Base-by-base conservation (phyloP, 495 filamentous ascomycete genomes). In the Penicillium malachiteum region DNA sequence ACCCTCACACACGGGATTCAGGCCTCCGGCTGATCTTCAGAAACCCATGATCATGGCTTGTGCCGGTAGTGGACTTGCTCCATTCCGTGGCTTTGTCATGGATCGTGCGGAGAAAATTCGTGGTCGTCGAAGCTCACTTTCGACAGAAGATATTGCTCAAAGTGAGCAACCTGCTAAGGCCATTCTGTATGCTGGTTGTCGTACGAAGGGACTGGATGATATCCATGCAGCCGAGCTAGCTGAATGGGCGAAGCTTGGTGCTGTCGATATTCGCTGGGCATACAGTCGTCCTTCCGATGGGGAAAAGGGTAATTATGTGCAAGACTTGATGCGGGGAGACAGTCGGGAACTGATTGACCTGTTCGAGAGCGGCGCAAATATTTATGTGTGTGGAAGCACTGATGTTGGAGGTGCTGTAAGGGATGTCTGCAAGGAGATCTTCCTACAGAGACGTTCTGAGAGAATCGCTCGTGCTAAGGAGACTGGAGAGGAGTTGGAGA, bases 81-180 rank as follows among this genome's bases (percentile, higher is more conserved):
- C 87, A 0, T 89, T 90, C 78, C 78, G 85, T 0, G 86, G 84
- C 6, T 90, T 90, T 63, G 56, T 88, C 10, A 81, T 89, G 66
- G 86, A 91, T 55, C 83, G 87, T 9, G 83, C 81, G 0, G 75
- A 75, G 34, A 78, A 78, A 61, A 72, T 84, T 18, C 73, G 70
- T 13, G 78, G 76, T 0, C 82, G 82, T 1, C 70, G 75, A 13
- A 64, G 53, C 48, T 55, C 58, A 0, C 30, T 48, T 16, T 45
- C 55, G 14, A 51, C 50, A 0, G 50, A 56, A 1, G 57, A 62
- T 9, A 18, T 59, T 1, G 37, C 58, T 0, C 54, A 59, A n/a
- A 30, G 35, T 1, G 57, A 59, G 3, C 71, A 69, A 18, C 72
- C 88, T 0, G 86, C 81, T 0, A 79, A 73, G 3, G 86, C 86